These are phyloP conservation scores for Pseudogymnoascus sp. DNA, from an alignment of 2,329 filamentous ascomycete genomes.

Conservation along the genomic window DNA sequence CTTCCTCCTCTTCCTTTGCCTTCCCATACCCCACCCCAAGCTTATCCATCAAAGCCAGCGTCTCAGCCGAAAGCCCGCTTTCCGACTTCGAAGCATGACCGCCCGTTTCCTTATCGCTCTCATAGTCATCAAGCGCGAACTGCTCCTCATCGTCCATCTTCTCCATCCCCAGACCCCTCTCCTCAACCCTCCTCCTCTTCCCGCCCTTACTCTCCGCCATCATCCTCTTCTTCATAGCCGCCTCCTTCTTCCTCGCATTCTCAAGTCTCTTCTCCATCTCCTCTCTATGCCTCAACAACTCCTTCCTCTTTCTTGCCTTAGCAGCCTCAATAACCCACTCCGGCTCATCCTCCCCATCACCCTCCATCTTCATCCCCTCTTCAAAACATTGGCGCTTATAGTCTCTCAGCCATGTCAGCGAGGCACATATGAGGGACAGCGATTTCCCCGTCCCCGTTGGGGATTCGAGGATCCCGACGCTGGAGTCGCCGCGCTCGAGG, in stretches of 20 bases:
- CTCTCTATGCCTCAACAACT: constrained; percentile 45
- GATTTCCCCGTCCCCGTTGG: constrained; percentile 67
- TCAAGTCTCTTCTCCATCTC: constrained; percentile 52
- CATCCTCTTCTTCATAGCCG: constrained; percentile 40
- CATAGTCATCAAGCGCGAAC: constrained; percentile 60
- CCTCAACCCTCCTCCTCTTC: constrained; percentile 37
- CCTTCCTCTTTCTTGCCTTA: constrained; percentile 45
- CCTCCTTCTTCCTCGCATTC: constrained; percentile 49
- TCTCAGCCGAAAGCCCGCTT: constrained; percentile 49
- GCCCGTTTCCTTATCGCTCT: constrained; percentile 49
- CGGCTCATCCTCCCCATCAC: constrained; percentile 50
- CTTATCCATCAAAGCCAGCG: constrained; percentile 53
- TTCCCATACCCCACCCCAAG: constrained; percentile 31
- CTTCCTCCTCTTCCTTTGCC: constrained; percentile 33
- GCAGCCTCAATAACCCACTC: constrained; percentile 61
- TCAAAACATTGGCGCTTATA: constrained; percentile 43
- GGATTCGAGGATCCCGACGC: constrained; percentile 64
- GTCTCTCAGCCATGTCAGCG: constrained; percentile 63
- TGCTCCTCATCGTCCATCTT: constrained; percentile 45
- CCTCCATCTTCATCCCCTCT: constrained; percentile 16
- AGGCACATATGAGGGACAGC: constrained; percentile 62
- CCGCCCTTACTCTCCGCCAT: constrained; percentile 26
- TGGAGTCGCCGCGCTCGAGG: constrained; percentile 43
- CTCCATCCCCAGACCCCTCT: constrained; percentile 33
- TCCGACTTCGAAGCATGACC: constrained; percentile 21